Evolutionary conservation across 2,329 filamentous ascomycete genomes (phyloP).

Genomic region (Pestalotiopsis sp.): DNA sequence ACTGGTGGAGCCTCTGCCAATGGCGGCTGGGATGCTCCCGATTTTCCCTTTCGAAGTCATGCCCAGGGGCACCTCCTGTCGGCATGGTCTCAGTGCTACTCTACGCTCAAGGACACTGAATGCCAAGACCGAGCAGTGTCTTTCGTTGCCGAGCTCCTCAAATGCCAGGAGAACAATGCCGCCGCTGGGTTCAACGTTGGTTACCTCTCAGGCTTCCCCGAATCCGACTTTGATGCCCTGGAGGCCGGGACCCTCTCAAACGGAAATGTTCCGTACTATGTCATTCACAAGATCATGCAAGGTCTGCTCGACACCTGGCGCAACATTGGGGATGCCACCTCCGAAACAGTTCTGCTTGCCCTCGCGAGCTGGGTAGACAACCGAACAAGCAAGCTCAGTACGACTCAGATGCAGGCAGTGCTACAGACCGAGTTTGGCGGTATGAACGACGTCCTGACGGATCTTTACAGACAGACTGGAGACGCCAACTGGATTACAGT

Average conservation of each 20-base stretch:
- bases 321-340: constrained; percentile 42
- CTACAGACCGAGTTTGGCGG: constrained; percentile 54
- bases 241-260: constrained; percentile 42
- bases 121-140: constrained; percentile 48
- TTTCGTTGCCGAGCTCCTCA: constrained; percentile 49
- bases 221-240: constrained; percentile 49
- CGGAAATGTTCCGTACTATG: constrained; percentile 57
- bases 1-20: constrained; percentile 48
- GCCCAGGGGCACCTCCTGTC: constrained; percentile 54
- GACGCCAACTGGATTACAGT: constrained; percentile 48
- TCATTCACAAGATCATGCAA: constrained; percentile 56
- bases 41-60: constrained; percentile 56
- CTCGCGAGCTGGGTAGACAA: constrained; percentile 52
- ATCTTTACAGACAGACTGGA: constrained; percentile 49
- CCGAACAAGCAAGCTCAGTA: constrained; percentile 45
- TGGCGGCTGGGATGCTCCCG: constrained; percentile 56
- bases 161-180: constrained; percentile 54
- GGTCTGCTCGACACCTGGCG: constrained; percentile 54
- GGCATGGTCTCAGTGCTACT: constrained; percentile 53
- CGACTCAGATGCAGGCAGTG: constrained; percentile 49
- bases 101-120: constrained; percentile 40
- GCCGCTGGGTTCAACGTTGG: constrained; percentile 45
- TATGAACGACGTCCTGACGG: constrained; percentile 54
- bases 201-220: constrained; percentile 55
- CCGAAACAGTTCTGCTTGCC: constrained; percentile 44